phyloP scores from a whole-genome alignment of 345 rosid species.

The Rhodamnia rubescens region DNA sequence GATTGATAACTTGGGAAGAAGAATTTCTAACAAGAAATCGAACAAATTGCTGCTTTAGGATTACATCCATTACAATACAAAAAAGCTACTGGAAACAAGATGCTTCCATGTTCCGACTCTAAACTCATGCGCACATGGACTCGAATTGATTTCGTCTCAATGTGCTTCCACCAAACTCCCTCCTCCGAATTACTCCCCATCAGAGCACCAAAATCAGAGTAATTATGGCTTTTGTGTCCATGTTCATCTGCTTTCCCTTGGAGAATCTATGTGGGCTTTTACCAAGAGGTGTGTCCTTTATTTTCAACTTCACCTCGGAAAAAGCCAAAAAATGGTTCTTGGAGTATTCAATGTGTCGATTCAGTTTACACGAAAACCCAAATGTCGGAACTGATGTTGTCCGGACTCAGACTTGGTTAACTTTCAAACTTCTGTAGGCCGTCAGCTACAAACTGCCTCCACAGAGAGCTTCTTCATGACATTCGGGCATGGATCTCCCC shows the following conservation, averaged over 20 bases:
- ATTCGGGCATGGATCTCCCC: conserved; percentile 92
- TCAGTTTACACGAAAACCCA: not conserved
- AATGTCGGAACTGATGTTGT: not conserved
- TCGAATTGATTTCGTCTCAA: conserved; percentile 27
- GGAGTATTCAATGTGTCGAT: not conserved
- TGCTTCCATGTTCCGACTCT: conserved; percentile 15
- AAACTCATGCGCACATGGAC: conserved; percentile 50
- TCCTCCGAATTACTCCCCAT: not conserved
- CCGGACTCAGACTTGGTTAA: not conserved
- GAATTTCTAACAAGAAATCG: conserved; percentile 9
- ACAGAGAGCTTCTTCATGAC: conserved; percentile 89
- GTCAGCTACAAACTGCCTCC: conserved; percentile 80
- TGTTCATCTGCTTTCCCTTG: conserved; percentile 24
- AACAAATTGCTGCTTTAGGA: conserved; percentile 13
- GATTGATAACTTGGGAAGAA: not conserved
- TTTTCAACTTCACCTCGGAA: conserved; percentile 55
- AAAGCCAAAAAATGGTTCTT: conserved; percentile 14
- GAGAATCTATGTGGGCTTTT: conserved; percentile 16
- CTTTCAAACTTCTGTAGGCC: conserved; percentile 2
- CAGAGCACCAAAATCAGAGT: not conserved
- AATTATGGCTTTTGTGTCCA: conserved; percentile 2
- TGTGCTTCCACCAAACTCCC: conserved; percentile 26
- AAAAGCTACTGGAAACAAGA: conserved; percentile 25
- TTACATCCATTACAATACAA: not conserved
- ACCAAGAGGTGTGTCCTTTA: conserved; percentile 43